Percentiles rank a stretch among this genome's conserved stretches.
Conservation (phyloP, 2,329 filamentous ascomycete genomes). For the Aureobasidium melanogenum region DNA sequence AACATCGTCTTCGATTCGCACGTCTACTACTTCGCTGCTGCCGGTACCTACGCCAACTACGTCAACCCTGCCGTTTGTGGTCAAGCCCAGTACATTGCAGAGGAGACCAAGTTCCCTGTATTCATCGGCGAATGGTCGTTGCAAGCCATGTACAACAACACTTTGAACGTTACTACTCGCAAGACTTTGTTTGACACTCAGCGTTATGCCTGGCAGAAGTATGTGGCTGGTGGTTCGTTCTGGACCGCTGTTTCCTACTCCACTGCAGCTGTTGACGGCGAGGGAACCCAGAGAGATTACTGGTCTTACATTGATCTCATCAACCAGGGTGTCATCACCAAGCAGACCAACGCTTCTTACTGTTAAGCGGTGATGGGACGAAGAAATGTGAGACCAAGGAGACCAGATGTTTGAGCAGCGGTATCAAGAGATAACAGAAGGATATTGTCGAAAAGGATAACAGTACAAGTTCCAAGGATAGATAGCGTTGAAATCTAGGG, state of each 20-base stretch:
- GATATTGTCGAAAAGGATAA: too few species aligned
- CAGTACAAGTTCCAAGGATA: too few species aligned
- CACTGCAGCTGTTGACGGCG: conserved; percentile 14
- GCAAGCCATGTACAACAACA: not conserved
- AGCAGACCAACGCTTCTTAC: not conserved
- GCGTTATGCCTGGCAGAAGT: conserved; percentile 22
- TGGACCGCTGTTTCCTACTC: conserved; percentile 17
- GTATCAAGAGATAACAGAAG: too few species aligned
- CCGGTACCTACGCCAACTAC: not conserved
- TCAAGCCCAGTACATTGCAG: not conserved
- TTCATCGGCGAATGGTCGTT: not conserved
- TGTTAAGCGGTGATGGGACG: not conserved
- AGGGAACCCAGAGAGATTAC: conserved; percentile 17
- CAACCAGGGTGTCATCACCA: conserved; percentile 12
- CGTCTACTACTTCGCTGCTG: conserved; percentile 9
- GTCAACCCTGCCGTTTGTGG: not conserved
- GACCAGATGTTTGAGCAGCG: too few species aligned
- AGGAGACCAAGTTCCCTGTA: not conserved
- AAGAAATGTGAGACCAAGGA: too few species aligned
- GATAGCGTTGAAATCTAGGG: too few species aligned
- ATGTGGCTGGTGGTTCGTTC: conserved; percentile 11
- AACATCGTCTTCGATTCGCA: conserved; percentile 10
- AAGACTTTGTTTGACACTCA: not conserved
- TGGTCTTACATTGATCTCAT: conserved; percentile 16
- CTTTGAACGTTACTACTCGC: not conserved